phyloP scores from a whole-genome alignment of 1,284 basidiomycete genomes.

The Dichomitus squalens region DNA sequence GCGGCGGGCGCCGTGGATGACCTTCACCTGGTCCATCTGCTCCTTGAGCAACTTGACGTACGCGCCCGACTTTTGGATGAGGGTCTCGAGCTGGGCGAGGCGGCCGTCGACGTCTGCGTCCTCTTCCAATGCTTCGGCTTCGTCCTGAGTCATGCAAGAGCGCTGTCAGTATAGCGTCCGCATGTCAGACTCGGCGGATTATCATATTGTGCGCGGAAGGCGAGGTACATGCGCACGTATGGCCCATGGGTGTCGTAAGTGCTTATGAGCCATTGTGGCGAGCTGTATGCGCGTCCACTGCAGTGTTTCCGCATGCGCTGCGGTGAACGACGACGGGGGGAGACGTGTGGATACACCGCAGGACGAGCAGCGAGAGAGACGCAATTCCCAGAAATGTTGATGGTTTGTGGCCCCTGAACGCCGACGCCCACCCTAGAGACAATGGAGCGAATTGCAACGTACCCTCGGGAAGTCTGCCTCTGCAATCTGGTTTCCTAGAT shows the following conservation, averaged over 20 bases:
- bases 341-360: no score
- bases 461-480: neutral
- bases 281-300: no score
- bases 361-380: no score
- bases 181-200: no score
- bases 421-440: neutral
- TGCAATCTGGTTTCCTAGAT: neutral
- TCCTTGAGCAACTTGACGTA: constrained; percentile 62
- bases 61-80: constrained; percentile 64
- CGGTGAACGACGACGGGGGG: no score
- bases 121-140: neutral
- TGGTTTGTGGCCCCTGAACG: no score
- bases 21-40: constrained; percentile 59
- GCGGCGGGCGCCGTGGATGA: constrained; percentile 3
- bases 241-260: no score
- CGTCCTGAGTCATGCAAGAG: no score
- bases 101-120: constrained; percentile 16
- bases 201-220: neutral
- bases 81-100: constrained; percentile 48
- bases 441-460: neutral
- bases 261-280: no score
- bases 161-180: neutral
- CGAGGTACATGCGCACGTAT: neutral
- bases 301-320: no score
- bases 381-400: no score